Evolutionary conservation across 1,284 basidiomycete species (phyloP), one percentile per base, ranked within the genome.

Genomic region (Sanghuangporus weigelae): DNA sequence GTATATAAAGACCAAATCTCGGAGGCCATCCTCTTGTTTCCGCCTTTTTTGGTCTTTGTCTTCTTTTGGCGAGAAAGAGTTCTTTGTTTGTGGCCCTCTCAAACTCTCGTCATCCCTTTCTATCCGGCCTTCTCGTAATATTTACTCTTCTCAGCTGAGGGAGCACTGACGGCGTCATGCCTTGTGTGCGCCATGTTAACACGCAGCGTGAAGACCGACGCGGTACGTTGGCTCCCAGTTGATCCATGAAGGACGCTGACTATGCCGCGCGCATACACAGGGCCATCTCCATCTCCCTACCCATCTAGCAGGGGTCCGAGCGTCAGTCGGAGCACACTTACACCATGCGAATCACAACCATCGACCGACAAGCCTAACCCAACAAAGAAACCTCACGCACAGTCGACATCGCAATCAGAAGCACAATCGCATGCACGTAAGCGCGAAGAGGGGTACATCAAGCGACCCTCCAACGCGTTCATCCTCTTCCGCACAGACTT

Each of bases 401-500:
- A 4, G 5, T 5, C 3, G 3, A 31, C 26, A 31, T 31, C 26
- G 26, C 26, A 12, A 46, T 14, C 11, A 7, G 16, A 14, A 2
- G 7, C 39, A 11, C 62, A 62, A 40, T 65, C 64, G 12, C 64
- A 65, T 23, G 64, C 60, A 2, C 54, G 60, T 5, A 65, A 65
- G 51, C 63, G 58, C 21, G 58, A 53, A 5, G 63, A 62, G 11
- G 63, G 57, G 16, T 56, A 96, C 72, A 91, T 96, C 68, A 93
- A 94, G 14, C 84, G 95, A 1, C 94, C 95, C 0, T 87, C 92
- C 0, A 96, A 96, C 70, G 93, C 94, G 0, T 96, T 96, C 79
- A 96, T 96, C 83, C 83, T 96, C 67, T 96, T 95, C 79, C 84
- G 95, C 36, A 91, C 92, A 26, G 89, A 95, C 71, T 94, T 95